Base-by-base conservation (phyloP, 1,284 basidiomycete species). In the Cystobasidiaceae sp. region DNA sequence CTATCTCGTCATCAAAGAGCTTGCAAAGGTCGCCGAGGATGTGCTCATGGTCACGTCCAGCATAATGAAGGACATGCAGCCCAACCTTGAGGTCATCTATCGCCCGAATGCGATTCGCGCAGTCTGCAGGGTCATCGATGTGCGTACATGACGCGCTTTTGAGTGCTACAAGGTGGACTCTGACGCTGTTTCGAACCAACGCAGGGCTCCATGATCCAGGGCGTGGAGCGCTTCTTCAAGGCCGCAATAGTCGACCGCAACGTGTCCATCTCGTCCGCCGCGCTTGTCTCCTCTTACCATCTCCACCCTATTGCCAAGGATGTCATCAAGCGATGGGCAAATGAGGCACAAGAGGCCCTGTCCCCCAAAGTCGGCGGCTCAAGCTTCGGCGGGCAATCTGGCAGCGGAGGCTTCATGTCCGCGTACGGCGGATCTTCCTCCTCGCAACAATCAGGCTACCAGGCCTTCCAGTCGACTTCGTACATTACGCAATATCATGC, bases 11-110 rank as follows among this genome's bases (percentile, higher is more conserved):
- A 97, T 99, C 82, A 99, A 98, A 81, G 96, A 99, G 79, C 84
- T 99, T 19, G 89, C 92, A 30, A 87, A 85, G 45, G 88, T 89
- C n/a, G 92, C 96, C 19, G 92, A 99, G 78, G 96, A 98, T 81
- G 91, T 97, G 39, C 97, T 99, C 75, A 99, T 99, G 93, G 93
- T 97, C 72, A 99, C 96, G 5, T 92, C 90, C 75, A 97, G 93
- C 75, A 98, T 99, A 78, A 97, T 97, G 93, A 98, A 98, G 82
- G 94, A 99, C 76, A 98, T 98, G 91, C 94, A 98, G 76, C 90
- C 93, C 56, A 97, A 97, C 77, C 88, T 93, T 56, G 96, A 98
- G 77, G 94, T 97, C 74, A 93, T 99, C 71, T 99, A 99, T 80
- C 84, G 96, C 66, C 91, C 96, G 41, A 98, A 99, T 77, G 90